Base-by-base conservation (phyloP, 2,329 filamentous ascomycete genomes). In the Magnaporthiopsis rhizophila region DNA sequence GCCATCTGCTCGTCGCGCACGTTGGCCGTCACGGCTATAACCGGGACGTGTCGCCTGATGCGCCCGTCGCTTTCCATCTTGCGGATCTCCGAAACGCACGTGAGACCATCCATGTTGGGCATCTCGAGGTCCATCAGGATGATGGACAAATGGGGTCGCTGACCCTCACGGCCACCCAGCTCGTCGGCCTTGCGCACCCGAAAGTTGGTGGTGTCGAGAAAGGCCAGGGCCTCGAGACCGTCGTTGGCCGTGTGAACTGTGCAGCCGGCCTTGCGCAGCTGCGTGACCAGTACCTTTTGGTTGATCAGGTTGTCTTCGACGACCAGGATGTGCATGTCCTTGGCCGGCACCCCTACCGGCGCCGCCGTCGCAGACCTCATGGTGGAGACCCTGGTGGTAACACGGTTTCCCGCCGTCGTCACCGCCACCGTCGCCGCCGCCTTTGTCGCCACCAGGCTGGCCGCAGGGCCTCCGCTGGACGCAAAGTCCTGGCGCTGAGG, bases 301-400 rank as follows among this genome's bases (percentile, higher is more conserved):
- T 89, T 89, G 67, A 88, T 86, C 4, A 81, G 76, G 69, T 89
- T 89, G 70, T 89, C 87, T 72, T 89, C 87, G 0, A 89, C 87
- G 3, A 89, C 76, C 9, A 89, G 75, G 2, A 89, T 81, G 56
- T 81, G 81, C 65, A 86, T 77, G 11, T 82, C 78, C 15, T n/a
- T 57, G 1, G 61, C 36, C 36, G n/a, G 24, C 24, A 30, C 28
- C 6, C 24, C 28, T 3, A 21, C 58, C 7, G 58, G 18, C 11
- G 58, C 58, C 7, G 12, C 18, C 58, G 24, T 30, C 26, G 56
- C 56, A 26, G 56, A 58, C 13, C 24, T 59, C 24, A 28, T 28
- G 58, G 58, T 32, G 24, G 58, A 59, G 24, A 21, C 36, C 36
- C 36, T 38, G 38, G 56, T 15, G 50, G 26, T 8, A 5, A 8